Percentiles rank a stretch among this genome's conserved stretches.
Evolutionary conservation across 2,329 filamentous ascomycete genomes (phyloP).

Genomic region (Neofusicoccum umdonicola): DNA sequence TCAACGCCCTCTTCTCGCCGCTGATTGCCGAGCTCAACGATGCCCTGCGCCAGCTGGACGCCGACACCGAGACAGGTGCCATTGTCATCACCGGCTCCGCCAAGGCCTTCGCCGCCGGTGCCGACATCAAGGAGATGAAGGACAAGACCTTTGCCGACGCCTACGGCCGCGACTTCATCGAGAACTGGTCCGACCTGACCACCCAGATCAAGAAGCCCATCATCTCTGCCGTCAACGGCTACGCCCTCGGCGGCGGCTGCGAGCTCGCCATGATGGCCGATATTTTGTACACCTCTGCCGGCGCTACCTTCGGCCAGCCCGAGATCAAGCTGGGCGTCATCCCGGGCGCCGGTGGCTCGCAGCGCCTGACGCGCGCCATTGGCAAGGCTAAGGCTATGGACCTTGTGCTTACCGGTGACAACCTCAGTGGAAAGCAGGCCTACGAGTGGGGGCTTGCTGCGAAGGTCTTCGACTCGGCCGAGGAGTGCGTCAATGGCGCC

Average conservation of each 20-base stretch:
- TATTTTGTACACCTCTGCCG: conserved; percentile 83
- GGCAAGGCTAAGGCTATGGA: conserved; percentile 49
- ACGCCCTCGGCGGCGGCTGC: conserved; percentile 91
- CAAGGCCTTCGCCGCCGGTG: conserved; percentile 80
- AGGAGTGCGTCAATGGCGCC: conserved; percentile 77
- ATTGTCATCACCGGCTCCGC: conserved; percentile 78
- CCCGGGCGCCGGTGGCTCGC: conserved; percentile 86
- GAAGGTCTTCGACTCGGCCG: conserved; percentile 73
- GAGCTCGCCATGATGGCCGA: conserved; percentile 98
- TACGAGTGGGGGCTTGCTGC: conserved; percentile 89
- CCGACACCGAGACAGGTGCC: conserved; percentile 31
- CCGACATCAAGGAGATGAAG: conserved; percentile 99
- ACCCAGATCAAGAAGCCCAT: conserved; percentile 87
- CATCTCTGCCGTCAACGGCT: conserved; percentile 89
- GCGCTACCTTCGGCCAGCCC: conserved; percentile 90
- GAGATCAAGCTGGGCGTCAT: conserved; percentile 95
- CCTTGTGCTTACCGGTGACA: conserved; percentile 52
- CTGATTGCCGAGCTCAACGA: conserved; percentile 77
- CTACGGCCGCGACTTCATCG: conserved; percentile 90
- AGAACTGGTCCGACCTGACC: conserved; percentile 85
- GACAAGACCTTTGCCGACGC: conserved; percentile 84
- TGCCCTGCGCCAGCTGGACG: conserved; percentile 36
- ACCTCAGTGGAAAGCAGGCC: conserved; percentile 79
- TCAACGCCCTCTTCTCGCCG: conserved; percentile 89
- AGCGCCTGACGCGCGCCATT: conserved; percentile 73